Evolutionary conservation across 2,329 filamentous ascomycete species (phyloP), one percentile per base, ranked within the genome.

Genomic region (Beauveria sp.): DNA sequence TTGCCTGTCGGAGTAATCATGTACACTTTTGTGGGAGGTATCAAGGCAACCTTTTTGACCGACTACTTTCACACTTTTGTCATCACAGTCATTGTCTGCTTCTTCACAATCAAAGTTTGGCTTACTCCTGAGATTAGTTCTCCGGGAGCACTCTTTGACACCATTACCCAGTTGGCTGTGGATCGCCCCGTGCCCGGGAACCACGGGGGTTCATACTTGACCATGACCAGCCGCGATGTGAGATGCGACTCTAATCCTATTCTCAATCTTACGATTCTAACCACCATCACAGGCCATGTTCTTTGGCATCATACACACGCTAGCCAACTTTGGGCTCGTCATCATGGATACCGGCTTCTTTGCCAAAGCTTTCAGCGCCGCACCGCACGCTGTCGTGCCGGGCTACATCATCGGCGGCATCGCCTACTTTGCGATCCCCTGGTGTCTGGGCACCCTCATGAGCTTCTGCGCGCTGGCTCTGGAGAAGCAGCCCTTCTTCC

Each of bases 311-410:
- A 70, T 81, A 1, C 79, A 79, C 56, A 74, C 76, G 1, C 73
- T 77, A 3, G 74, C 76, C 34, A 82, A 82, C 55, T 82, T 82
- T 55, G 80, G 79, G 0, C 71, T 81, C 0, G 80, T 83, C 10
- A 80, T 82, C 63, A 80, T 82, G 76, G 80, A 79, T 60, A 81
- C 80, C 1, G 78, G 78, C 28, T 82, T 81, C 68, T 82, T 81
- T 55, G 77, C 79, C 64, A 81, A 83, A 63, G 79, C 79, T 0
- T 81, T 83, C 64, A 77, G 79, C 0, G 79, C 74, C 3, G 74
- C 71, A 0, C 78, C 75, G 0, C 70, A 75, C 1, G 76, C 80
- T 0, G 79, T 79, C 0, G 79, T 82, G 0, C 80, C 79, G 0
- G 80, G 81, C 0, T 83, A 83, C 62, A 74, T 83, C 20, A 69